Base-by-base conservation (phyloP, 371 early-diverging fungal species). In the Mortierella sp. region DNA sequence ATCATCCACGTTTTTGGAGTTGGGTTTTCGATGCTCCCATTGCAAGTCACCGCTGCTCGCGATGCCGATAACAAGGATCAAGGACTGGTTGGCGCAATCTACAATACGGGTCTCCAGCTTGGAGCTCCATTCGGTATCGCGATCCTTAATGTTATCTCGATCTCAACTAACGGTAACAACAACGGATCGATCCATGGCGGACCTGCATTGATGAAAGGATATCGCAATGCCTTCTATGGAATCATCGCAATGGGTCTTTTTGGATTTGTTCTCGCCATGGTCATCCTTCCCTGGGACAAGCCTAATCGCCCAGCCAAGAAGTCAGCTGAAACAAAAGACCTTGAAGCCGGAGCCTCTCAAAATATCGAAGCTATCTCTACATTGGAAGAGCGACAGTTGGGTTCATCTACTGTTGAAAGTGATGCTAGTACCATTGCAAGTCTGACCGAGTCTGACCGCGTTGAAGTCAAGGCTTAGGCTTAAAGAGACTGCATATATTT, bases 11-110 rank as follows among this genome's bases (percentile, higher is more conserved):
- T 74, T 51, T 54, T 74, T 29, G 75, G 80, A 7, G 28, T 70
- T 22, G 68, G 56, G 1, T 57, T 70, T 9, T 66, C 73, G 22
- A 28, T 73, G 31, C 57, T 79, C 4, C 75, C 75, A 0, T 22
- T 74, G 13, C 80, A 79, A 47, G 40, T 79, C 22, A 74, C 75
- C 2, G 74, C 75, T 26, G 64, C 69, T 28, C 66, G 70, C 7
- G 75, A 79, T 45, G 80, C 80, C 0, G 64, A 56, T 2, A 68
- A 79, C 68, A 54, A 70, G 29, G 80, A 70, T 8, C 75, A 79
- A 31, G 75, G 71, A 3, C 42, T 79, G 9, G 75, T 79, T 17
- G 80, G 80, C 1, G 74, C 75, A 0, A 60, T 79, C n/a, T 79
- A 70, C 19, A 79, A 51, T 40, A 74, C 75, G 0, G 80, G 70